Conservation (phyloP, 177 flowering plant species). For the Vitis hybrid region DNA sequence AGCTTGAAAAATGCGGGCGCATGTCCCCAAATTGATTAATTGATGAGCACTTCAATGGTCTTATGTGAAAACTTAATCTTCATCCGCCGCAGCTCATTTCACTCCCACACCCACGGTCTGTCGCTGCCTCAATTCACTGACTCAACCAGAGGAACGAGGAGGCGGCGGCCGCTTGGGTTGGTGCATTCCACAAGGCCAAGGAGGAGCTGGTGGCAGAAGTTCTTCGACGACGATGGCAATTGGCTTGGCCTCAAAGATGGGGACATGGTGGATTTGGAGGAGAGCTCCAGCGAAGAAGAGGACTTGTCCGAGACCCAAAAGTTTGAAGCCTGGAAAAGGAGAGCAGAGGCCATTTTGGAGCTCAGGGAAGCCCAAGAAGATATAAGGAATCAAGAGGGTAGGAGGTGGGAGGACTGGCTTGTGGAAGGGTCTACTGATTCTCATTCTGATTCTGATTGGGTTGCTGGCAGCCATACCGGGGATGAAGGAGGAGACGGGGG, state of each 20-base stretch:
- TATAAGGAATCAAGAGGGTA: constrained; percentile 65
- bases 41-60: constrained; percentile 76
- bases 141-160: constrained; percentile 18
- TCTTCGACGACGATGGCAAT: constrained; percentile 78
- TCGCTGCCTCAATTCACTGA: neutral
- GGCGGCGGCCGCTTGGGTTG: constrained; percentile 22
- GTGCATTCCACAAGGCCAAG: constrained; percentile 27
- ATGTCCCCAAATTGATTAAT: constrained; percentile 17
- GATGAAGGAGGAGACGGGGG: constrained; percentile 19
- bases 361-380: constrained; percentile 88
- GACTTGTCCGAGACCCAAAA: constrained; percentile 54
- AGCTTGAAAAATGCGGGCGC: constrained; percentile 48
- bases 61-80: constrained; percentile 36
- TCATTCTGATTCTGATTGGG: constrained; percentile 30
- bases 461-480: constrained; percentile 26
- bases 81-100: constrained; percentile 8
- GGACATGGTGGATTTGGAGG: constrained; percentile 42
- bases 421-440: constrained; percentile 33
- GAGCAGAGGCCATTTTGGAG: constrained; percentile 92
- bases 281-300: constrained; percentile 32
- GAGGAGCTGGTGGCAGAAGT: constrained; percentile 80
- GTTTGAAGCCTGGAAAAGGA: constrained; percentile 92
- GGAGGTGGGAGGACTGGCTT: constrained; percentile 97
- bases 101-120: no score
- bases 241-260: constrained; percentile 82